Conservation (phyloP, 345 rosid species). For the Murraya paniculata region DNA sequence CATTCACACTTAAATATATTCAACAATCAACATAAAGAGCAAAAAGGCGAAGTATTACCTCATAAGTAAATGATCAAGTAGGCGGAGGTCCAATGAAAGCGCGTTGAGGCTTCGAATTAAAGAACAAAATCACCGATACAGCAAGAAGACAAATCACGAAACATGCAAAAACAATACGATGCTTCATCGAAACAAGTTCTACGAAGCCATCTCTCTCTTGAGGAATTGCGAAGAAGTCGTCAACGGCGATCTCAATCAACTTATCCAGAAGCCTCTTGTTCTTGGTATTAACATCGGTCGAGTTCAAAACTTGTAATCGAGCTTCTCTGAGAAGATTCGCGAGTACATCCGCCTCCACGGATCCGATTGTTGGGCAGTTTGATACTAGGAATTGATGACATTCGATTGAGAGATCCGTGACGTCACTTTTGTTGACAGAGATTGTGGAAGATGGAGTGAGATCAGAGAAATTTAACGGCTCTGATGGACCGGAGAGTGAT, state of each 20-base stretch:
- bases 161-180: slow-evolving; percentile 9
- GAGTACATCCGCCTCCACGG: slow-evolving; percentile 24
- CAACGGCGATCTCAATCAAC: slow-evolving; percentile 18
- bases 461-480: slow-evolving; percentile 3
- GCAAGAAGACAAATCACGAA: slow-evolving; percentile 28
- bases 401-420: slow-evolving; percentile 5
- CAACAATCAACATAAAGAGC: not conserved
- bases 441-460: slow-evolving; percentile 16
- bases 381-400: not conserved
- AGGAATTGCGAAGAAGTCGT: slow-evolving; percentile 23
- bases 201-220: slow-evolving; percentile 21
- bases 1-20: not conserved
- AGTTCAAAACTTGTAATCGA: slow-evolving; percentile 23
- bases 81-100: slow-evolving; percentile 27
- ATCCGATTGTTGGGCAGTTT: slow-evolving; percentile 1
- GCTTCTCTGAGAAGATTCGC: slow-evolving; percentile 27
- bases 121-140: slow-evolving; percentile 9
- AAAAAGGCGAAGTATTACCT: slow-evolving; percentile 4
- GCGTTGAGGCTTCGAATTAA: not conserved
- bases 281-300: slow-evolving; percentile 18
- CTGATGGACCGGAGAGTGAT: slow-evolving; percentile 7
- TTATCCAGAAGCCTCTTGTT: slow-evolving; percentile 38
- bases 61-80: slow-evolving; percentile 20
- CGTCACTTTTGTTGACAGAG: not conserved
- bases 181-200: slow-evolving; percentile 16